Evolutionary conservation across 371 early-diverging fungal species (phyloP).

Genomic region (Apophysomyces sp.): DNA sequence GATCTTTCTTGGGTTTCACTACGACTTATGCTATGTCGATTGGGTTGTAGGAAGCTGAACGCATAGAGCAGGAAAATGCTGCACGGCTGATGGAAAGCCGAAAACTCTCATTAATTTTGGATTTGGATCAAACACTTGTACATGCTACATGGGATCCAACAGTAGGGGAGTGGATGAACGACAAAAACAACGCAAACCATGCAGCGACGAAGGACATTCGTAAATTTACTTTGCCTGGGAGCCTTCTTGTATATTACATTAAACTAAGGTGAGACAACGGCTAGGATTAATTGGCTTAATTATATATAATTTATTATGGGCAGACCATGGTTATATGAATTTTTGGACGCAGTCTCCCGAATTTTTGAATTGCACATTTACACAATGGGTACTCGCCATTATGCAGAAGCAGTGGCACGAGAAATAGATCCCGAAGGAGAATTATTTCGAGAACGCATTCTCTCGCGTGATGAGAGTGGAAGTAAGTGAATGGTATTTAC

Average conservation of each 20-base stretch:
- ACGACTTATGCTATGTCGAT: neutral
- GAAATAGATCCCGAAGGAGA: slow-evolving; percentile 86
- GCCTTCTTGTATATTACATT: slow-evolving; percentile 73
- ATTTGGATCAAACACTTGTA: slow-evolving; percentile 99
- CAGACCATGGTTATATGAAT: slow-evolving; percentile 80
- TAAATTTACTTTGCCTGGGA: slow-evolving; percentile 73
- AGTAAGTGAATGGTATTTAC: slow-evolving; percentile 43
- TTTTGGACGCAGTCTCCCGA: slow-evolving; percentile 68
- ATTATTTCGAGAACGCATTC: slow-evolving; percentile 88
- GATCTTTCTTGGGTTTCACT: neutral
- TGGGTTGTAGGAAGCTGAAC: slow-evolving; percentile 73
- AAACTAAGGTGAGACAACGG: slow-evolving; percentile 71
- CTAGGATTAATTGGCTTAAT: no score
- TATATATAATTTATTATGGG: no score
- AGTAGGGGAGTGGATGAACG: slow-evolving; percentile 78
- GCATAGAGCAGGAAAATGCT: slow-evolving; percentile 73
- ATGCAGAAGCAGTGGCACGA: slow-evolving; percentile 89
- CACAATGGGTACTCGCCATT: slow-evolving; percentile 97
- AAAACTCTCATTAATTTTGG: slow-evolving; percentile 94
- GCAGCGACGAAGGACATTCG: slow-evolving; percentile 65
- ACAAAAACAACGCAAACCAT: slow-evolving; percentile 67
- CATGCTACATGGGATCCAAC: slow-evolving; percentile 90
- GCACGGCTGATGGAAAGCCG: slow-evolving; percentile 61
- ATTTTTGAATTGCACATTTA: slow-evolving; percentile 98
- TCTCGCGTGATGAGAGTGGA: slow-evolving; percentile 96